Evolutionary conservation across 805 yeast genomes (phyloP), one percentile per base, ranked within the genome.

Genomic region (Candida boleticola): DNA sequence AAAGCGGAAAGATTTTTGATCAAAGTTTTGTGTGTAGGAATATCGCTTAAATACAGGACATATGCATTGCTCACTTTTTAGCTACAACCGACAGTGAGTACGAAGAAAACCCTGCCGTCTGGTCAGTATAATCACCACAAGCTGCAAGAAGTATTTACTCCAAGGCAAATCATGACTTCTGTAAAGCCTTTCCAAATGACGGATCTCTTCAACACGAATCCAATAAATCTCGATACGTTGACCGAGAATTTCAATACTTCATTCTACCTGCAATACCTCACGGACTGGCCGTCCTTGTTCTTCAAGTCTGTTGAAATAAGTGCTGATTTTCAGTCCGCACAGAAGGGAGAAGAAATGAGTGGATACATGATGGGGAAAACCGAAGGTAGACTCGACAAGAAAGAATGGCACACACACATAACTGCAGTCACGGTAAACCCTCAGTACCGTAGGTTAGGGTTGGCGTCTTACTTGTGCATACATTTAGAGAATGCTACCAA

Each of bases 341-440:
- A 44, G 30, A 7, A 23, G 7, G 27, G 27, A 7, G n/a, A 10
- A 6, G 63, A 59, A 36, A 65, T 70, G 22, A 71, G 86, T 26
- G 92, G 90, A 0, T 85, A 85, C 58, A 83, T 93, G 95, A 80
- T 93, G 80, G 98, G 95, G n/a, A 93, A 93, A 61, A 83, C 95
- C 1, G 99, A 93, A 60, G 99, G 99, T 0, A 71, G 64, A 38
- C 42, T 69, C 29, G 46, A 71, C 29, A 79, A 75, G 4, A 79
- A 74, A 36, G 93, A 89, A 45, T 92, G 97, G 96, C 99, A 93
- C 57, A 80, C 96, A 1, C 99, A 93, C 61, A 89, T 93, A 38
- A 89, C 98, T 0, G 98, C 99, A 0, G 96, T 93, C 3, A 89
- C 98, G 0, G 85, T 93, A 1, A 84, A 85, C 45, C 83, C 87